Base-by-base conservation (phyloP, 805 yeast species). In the Wickerhamomyces bovis region DNA sequence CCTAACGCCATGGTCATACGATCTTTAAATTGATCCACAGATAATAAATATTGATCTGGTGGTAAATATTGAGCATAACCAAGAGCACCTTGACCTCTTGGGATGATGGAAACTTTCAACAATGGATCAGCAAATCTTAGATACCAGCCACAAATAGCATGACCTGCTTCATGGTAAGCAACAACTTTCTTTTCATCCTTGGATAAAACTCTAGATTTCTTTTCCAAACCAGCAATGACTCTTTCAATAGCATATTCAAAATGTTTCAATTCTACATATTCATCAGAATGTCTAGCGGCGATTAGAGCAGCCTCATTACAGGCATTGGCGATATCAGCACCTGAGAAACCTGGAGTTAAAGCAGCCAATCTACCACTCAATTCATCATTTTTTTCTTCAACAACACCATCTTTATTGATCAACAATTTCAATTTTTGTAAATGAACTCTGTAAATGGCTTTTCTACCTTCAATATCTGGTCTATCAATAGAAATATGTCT, bases 141-240 rank as follows among this genome's bases (percentile, higher is more conserved):
- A 61, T 73, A 89, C 99, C 99, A 94, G 12, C 99, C 99, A 66
- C 98, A 90, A 50, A 94, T 80, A 11, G 99, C 99, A 68, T 95
- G 99, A 4, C 99, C 99, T 3, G 99, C 99, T 67, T 94, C 99
- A 64, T 95, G 99, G 60, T 85, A 94, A 1, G 99, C 99, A 47
- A 95, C 97, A 23, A 89, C 81, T 52, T 74, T 80, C 68, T 89
- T 88, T 63, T 95, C 98, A 49, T 85, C 90, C 1, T 89, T 84
- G 3, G 89, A 80, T 50, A 95, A 72, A 13, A 94, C 77, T 60
- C 85, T 83, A 15, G 90, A 78, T 67, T 89, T 92, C 73, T 87
- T 87, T 66, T 92, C 98, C 51, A 94, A 72, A 35, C 99, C 99
- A 28, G 95, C 97, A 67, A 90, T 87, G 39, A 92, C 97, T 62